Percentiles rank a stretch among this genome's conserved stretches.
phyloP scores from a whole-genome alignment of 805 yeast genomes.

The Lachancea sp. region DNA sequence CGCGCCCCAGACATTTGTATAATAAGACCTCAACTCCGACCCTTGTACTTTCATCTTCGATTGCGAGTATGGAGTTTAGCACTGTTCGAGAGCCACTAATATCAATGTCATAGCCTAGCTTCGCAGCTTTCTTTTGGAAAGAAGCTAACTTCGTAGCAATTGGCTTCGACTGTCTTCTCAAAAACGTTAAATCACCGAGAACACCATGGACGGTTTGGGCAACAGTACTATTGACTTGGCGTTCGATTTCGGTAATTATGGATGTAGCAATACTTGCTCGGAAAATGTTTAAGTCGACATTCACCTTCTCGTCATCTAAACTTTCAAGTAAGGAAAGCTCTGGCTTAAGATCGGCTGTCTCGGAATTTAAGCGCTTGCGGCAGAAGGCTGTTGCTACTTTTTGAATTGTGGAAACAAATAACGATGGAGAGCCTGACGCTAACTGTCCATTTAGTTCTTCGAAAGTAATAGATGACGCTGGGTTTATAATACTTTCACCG shows the following conservation, averaged over 20 bases:
- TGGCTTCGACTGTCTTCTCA: conserved; percentile 86
- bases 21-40: conserved; percentile 72
- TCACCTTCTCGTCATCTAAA: conserved; percentile 77
- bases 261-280: conserved; percentile 50
- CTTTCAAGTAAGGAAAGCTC: conserved; percentile 65
- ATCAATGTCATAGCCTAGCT: conserved; percentile 64
- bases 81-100: conserved; percentile 65
- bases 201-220: conserved; percentile 73
- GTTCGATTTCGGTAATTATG: conserved; percentile 66
- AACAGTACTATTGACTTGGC: conserved; percentile 75
- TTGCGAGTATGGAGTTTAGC: conserved; percentile 59
- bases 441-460: conserved; percentile 20
- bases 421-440: conserved; percentile 6
- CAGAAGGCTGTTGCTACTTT: conserved; percentile 25
- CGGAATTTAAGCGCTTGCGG: conserved; percentile 19
- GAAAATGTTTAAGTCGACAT: conserved; percentile 66
- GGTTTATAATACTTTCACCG: conserved; percentile 62
- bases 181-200: conserved; percentile 73
- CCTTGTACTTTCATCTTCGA: conserved; percentile 57
- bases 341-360: conserved; percentile 21
- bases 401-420: conserved; percentile 16
- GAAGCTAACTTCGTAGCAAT: conserved; percentile 73
- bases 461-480: conserved; percentile 37
- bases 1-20: conserved; percentile 75
- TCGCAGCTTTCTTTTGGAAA: conserved; percentile 63